Conservation (phyloP, 176 grass and related monocot species). For the Zoysia pacifica region DNA sequence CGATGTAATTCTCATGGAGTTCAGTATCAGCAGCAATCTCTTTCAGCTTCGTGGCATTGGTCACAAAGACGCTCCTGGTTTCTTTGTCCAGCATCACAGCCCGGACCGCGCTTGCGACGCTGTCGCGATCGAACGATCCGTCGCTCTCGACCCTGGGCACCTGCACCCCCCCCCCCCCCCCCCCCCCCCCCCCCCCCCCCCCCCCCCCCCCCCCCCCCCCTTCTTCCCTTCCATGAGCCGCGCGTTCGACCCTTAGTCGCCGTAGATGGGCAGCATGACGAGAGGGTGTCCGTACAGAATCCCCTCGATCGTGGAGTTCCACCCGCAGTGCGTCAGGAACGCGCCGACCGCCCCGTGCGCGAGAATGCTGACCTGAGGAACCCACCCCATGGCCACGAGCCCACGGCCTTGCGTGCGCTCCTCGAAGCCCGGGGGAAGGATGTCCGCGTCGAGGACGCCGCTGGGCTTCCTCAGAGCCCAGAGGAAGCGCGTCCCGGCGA, state of each 20-base stretch:
- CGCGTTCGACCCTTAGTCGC: conserved; percentile 28
- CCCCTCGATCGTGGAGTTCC: conserved; percentile 47
- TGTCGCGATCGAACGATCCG: not conserved
- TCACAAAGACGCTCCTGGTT: not conserved
- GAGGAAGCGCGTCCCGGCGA: not conserved
- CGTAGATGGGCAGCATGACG: conserved; percentile 34
- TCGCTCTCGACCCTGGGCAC: not conserved
- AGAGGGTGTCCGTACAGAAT: conserved; percentile 46
- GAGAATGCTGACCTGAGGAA: conserved; percentile 42
- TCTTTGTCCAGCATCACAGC: not conserved
- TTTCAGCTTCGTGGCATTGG: not conserved
- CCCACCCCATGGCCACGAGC: conserved; percentile 27
- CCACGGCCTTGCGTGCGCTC: conserved; percentile 24
- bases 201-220: not conserved
- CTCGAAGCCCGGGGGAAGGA: conserved; percentile 2
- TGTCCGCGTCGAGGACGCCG: not conserved
- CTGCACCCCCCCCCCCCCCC: not conserved
- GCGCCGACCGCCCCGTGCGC: conserved; percentile 29
- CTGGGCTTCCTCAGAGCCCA: not conserved
- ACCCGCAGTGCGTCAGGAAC: conserved; percentile 53
- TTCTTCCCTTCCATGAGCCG: conserved; percentile 5
- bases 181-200: not conserved
- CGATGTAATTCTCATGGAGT: not conserved
- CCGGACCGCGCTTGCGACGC: not conserved
- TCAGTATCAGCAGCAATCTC: not conserved